Conservation (phyloP, 179 eudicot species). For the Heliamphora ciliata region DNA sequence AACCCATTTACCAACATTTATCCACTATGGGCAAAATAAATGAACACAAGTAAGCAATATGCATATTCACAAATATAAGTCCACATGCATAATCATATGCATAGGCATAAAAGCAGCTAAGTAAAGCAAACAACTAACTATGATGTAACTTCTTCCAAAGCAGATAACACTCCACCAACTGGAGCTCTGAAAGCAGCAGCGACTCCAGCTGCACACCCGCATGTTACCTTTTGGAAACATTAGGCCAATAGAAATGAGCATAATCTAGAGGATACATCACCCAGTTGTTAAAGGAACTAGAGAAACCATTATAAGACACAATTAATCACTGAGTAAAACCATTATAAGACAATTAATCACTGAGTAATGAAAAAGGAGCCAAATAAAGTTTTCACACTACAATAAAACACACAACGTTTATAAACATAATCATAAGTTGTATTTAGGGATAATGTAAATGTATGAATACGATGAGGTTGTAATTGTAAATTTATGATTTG, state of each 20-base stretch:
- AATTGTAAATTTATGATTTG: not conserved
- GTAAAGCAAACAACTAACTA: slow-evolving; percentile 41
- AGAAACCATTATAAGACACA: not conserved
- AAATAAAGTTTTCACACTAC: not conserved
- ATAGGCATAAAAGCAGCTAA: slow-evolving; percentile 10
- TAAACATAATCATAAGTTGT: not conserved
- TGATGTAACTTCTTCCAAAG: slow-evolving; percentile 96
- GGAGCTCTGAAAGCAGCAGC: slow-evolving; percentile 99
- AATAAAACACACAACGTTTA: not conserved
- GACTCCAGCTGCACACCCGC: slow-evolving; percentile 99
- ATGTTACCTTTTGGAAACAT: slow-evolving; percentile 79
- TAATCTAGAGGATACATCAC: not conserved
- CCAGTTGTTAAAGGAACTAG: not conserved
- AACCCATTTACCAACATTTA: not conserved
- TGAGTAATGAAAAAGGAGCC: not conserved
- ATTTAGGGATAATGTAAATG: not conserved
- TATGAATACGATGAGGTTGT: not conserved
- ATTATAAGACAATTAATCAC: no score
- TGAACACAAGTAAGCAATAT: not conserved
- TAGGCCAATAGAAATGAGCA: slow-evolving; percentile 20
- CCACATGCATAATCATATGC: not conserved
- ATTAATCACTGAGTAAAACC: no score
- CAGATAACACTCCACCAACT: slow-evolving; percentile 95
- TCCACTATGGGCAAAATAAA: not conserved
- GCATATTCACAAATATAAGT: not conserved